Conservation (phyloP, 345 rosid genomes). For the Murraya paniculata region DNA sequence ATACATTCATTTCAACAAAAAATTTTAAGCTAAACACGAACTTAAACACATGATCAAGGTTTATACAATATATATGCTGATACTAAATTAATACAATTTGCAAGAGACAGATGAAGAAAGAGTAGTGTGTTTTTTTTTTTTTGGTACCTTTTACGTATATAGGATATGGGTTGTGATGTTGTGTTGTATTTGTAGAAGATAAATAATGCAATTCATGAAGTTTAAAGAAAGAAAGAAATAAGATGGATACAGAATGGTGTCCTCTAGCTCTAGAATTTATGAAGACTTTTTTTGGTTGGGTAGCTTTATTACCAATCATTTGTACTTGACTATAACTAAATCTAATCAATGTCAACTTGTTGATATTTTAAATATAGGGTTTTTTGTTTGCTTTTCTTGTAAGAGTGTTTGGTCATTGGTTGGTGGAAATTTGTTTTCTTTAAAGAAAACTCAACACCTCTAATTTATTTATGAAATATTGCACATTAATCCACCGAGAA, state of each 20-base stretch:
- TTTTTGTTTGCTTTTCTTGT: slow-evolving; percentile 9
- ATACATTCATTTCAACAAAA: background rate
- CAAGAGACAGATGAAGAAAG: background rate
- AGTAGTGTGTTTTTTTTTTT: background rate
- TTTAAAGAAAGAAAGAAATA: background rate
- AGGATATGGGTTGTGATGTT: slow-evolving; percentile 22
- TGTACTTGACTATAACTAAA: background rate
- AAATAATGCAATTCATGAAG: too few species aligned
- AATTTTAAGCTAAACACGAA: background rate
- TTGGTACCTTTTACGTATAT: slow-evolving; percentile 22
- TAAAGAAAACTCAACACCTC: too few species aligned
- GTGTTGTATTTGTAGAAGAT: background rate
- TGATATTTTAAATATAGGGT: background rate
- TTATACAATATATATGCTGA: too few species aligned
- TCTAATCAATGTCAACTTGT: background rate
- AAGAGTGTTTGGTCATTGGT: background rate
- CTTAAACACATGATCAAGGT: too few species aligned
- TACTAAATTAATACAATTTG: too few species aligned
- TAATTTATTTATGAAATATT: too few species aligned
- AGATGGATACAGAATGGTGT: background rate
- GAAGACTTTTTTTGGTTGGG: slow-evolving; percentile 10
- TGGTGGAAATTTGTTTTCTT: slow-evolving; percentile 6
- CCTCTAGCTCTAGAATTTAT: slow-evolving; percentile 8
- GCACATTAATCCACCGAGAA: too few species aligned
- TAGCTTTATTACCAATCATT: slow-evolving; percentile 22